Conservation (phyloP, 495 filamentous ascomycete genomes). For the Collariella sp. region DNA sequence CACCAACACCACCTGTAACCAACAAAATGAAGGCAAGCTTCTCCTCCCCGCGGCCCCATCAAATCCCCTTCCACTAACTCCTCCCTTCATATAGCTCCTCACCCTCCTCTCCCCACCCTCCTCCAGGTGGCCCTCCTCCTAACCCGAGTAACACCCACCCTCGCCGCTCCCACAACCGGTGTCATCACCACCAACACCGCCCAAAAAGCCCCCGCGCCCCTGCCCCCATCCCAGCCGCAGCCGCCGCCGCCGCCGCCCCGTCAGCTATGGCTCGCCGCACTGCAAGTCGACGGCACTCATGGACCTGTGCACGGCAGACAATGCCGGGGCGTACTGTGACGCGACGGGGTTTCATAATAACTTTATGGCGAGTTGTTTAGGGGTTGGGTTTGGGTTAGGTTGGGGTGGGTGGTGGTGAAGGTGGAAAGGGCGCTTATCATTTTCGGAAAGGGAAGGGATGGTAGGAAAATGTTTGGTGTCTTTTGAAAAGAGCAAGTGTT, state of each 20-base stretch:
- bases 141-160: background rate
- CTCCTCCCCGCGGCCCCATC: no score
- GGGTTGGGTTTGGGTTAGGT: no score
- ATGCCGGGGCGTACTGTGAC: constrained; percentile 16
- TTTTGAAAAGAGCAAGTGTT: no score
- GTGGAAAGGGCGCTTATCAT: background rate
- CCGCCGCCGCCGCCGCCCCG: background rate
- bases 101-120: background rate
- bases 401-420: constrained; percentile 17
- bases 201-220: background rate
- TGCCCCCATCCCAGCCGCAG: no score
- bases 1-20: background rate
- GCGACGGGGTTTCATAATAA: constrained; percentile 16
- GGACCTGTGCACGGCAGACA: constrained; percentile 15
- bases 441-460: background rate
- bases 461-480: background rate
- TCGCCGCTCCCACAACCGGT: background rate
- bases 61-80: background rate
- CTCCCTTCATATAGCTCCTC: no score
- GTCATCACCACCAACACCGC: background rate
- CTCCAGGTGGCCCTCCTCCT: background rate
- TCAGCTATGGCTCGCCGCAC: constrained; percentile 10
- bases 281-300: constrained; percentile 11
- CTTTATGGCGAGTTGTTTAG: constrained; percentile 14
- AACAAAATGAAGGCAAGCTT: constrained; percentile 10